Conservation (phyloP, 2,329 filamentous ascomycete species). For the Berkeleyomyces basicola region DNA sequence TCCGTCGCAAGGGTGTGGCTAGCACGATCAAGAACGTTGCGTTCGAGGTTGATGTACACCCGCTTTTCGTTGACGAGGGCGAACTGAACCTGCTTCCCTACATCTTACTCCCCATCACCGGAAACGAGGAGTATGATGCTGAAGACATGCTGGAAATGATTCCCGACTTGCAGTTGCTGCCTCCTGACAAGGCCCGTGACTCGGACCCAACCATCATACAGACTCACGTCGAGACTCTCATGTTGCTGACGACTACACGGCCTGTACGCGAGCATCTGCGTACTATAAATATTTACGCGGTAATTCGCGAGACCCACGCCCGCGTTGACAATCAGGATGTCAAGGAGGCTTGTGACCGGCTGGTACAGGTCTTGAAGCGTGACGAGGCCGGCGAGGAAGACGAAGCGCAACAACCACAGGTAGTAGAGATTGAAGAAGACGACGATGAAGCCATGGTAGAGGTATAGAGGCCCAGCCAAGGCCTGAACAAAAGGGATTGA, state of each 20-base stretch:
- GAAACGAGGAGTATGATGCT: slow-evolving; percentile 71
- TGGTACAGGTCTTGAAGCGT: slow-evolving; percentile 78
- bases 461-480: slow-evolving; percentile 24
- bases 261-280: slow-evolving; percentile 61
- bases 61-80: slow-evolving; percentile 50
- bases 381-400: slow-evolving; percentile 46
- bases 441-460: slow-evolving; percentile 39
- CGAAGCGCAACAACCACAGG: slow-evolving; percentile 26
- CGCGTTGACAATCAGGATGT: slow-evolving; percentile 65
- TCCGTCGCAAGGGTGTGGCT: slow-evolving; percentile 85
- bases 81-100: slow-evolving; percentile 76
- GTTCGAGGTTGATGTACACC: slow-evolving; percentile 64
- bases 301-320: slow-evolving; percentile 72
- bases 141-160: slow-evolving; percentile 80
- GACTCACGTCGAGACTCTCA: slow-evolving; percentile 77
- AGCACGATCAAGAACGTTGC: slow-evolving; percentile 87
- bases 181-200: slow-evolving; percentile 79
- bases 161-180: slow-evolving; percentile 74
- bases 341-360: slow-evolving; percentile 65
- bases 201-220: slow-evolving; percentile 58
- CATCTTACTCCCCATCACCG: slow-evolving; percentile 72
- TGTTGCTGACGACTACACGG: slow-evolving; percentile 64
- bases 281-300: slow-evolving; percentile 67
- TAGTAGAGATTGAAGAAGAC: slow-evolving; percentile 29
- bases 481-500: background rate